Evolutionary conservation across 805 yeast genomes (phyloP).

Genomic region (Isabelozyma pseudorhagii): DNA sequence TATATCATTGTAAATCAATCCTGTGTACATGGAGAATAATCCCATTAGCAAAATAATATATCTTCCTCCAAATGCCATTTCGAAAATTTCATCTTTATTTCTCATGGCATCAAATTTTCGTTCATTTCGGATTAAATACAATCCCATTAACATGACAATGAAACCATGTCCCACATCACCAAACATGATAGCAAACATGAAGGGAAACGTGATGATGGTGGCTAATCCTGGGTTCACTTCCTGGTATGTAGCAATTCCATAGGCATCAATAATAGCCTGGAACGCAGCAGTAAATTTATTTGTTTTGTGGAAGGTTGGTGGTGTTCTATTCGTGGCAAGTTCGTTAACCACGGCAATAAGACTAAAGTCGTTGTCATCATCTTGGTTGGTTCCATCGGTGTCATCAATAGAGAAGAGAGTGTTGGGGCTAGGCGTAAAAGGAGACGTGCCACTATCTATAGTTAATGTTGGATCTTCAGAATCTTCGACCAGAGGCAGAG

Average conservation of each 20-base stretch:
- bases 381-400: constrained; percentile 10
- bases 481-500: neutral
- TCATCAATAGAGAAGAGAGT: constrained; percentile 24
- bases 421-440: constrained; percentile 2
- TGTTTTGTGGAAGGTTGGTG: constrained; percentile 94
- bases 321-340: constrained; percentile 75
- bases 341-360: constrained; percentile 32
- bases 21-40: constrained; percentile 90
- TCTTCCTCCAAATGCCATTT: constrained; percentile 93
- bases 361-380: constrained; percentile 7
- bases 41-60: constrained; percentile 93
- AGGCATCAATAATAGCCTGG: constrained; percentile 92
- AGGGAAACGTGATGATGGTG: constrained; percentile 93
- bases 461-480: neutral
- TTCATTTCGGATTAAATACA: constrained; percentile 70
- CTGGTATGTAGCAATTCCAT: constrained; percentile 88
- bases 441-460: neutral
- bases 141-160: constrained; percentile 71
- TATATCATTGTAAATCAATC: constrained; percentile 87
- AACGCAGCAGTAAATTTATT: constrained; percentile 92
- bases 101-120: constrained; percentile 61
- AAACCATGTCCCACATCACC: constrained; percentile 98
- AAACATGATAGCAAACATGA: constrained; percentile 98
- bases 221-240: constrained; percentile 97
- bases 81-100: constrained; percentile 84